Evolutionary conservation across 306 rosid genomes (phyloP).

Genomic region (Amphicarpaea edgeworthii): DNA sequence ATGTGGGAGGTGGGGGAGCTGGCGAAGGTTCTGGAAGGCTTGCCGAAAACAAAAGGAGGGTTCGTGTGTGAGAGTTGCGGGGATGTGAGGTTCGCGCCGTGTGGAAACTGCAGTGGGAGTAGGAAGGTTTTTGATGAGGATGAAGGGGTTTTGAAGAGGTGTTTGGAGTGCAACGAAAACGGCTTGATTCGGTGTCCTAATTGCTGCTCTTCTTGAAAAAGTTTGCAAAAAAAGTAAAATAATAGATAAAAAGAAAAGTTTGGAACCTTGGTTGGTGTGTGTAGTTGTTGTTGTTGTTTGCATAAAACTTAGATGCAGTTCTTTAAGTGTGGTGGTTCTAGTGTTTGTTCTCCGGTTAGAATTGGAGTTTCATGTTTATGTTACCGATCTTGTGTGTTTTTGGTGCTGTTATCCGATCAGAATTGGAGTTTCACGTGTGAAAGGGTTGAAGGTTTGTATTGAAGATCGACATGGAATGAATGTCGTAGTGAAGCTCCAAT

Average conservation of each 20-base stretch:
- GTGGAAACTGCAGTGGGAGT: constrained; percentile 84
- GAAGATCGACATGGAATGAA: neutral
- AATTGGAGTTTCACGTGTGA: neutral
- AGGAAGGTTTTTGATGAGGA: constrained; percentile 90
- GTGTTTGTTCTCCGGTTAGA: neutral
- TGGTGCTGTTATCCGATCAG: neutral
- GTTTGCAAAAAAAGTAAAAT: neutral
- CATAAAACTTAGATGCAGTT: neutral
- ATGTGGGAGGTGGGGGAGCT: constrained; percentile 82
- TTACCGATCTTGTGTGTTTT: neutral
- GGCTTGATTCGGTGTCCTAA: constrained; percentile 89
- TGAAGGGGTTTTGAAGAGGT: constrained; percentile 73
- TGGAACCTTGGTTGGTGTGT: constrained; percentile 21
- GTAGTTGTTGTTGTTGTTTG: neutral
- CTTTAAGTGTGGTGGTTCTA: neutral
- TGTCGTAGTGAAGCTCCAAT: too few species aligned
- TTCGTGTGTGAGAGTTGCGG: constrained; percentile 85
- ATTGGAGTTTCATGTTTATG: neutral
- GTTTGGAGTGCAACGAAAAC: constrained; percentile 88
- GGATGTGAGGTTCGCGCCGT: constrained; percentile 84
- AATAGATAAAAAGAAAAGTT: neutral
- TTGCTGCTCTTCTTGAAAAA: constrained; percentile 69
- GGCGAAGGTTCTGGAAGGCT: constrained; percentile 73
- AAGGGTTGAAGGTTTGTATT: neutral
- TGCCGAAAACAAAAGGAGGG: constrained; percentile 74